A percentile compares a stretch with the other conserved stretches of the same genome.
Conservation (phyloP, 352 stramenopile species). For the Peronospora belbahrii region DNA sequence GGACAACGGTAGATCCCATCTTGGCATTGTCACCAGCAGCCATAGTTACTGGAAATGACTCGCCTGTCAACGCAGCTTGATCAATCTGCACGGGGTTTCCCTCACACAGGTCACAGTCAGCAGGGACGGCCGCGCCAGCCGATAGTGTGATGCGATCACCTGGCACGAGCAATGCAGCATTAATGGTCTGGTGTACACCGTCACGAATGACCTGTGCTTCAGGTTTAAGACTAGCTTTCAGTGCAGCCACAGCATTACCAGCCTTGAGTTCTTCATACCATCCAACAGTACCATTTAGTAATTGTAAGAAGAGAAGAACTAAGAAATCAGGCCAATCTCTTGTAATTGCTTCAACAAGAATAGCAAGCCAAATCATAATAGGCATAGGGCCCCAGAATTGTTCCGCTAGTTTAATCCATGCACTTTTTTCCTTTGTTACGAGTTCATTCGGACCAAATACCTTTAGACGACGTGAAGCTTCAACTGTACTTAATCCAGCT, state of each 20-base stretch:
- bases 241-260: conserved; percentile 72
- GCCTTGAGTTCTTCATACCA: conserved; percentile 83
- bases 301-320: conserved; percentile 62
- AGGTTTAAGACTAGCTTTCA: conserved; percentile 82
- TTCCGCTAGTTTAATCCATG: conserved; percentile 49
- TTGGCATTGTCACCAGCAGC: conserved; percentile 71
- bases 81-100: conserved; percentile 84
- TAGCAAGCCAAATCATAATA: conserved; percentile 89
- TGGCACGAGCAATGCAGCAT: conserved; percentile 87
- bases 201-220: conserved; percentile 85
- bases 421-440: conserved; percentile 34
- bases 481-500: conserved; percentile 68
- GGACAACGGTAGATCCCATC: conserved; percentile 79
- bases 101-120: conserved; percentile 85
- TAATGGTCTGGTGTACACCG: conserved; percentile 83
- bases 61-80: conserved; percentile 90
- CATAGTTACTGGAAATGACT: conserved; percentile 91
- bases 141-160: conserved; percentile 90
- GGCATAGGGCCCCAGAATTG: conserved; percentile 84
- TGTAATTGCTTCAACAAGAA: conserved; percentile 69
- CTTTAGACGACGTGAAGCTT: conserved; percentile 70
- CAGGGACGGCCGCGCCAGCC: conserved; percentile 86
- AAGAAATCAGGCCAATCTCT: conserved; percentile 50
- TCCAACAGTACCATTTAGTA: conserved; percentile 58
- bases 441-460: conserved; percentile 88